Conservation (phyloP, 805 yeast species). For the Hagleromyces aurorensis region DNA sequence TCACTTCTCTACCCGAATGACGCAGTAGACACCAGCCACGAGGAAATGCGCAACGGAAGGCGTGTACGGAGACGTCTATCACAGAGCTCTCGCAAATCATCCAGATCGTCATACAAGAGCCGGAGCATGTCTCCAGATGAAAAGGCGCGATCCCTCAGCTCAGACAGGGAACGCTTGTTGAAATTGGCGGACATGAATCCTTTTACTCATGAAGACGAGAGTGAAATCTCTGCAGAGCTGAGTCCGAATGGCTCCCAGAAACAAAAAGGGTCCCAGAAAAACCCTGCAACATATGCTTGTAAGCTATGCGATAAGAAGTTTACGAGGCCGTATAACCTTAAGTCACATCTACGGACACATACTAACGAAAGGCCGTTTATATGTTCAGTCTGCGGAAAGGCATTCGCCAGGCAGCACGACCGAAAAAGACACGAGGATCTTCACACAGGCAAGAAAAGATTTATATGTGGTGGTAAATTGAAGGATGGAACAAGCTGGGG, state of each 20-base stretch:
- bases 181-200: slow-evolving; percentile 24
- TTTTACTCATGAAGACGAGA: slow-evolving; percentile 11
- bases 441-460: slow-evolving; percentile 70
- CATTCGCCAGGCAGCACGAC: slow-evolving; percentile 76
- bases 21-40: slow-evolving; percentile 8
- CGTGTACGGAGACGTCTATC: slow-evolving; percentile 18
- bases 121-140: slow-evolving; percentile 21
- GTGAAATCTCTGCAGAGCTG: slow-evolving; percentile 14
- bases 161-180: slow-evolving; percentile 25
- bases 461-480: slow-evolving; percentile 59
- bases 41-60: slow-evolving; percentile 26
- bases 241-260: no score
- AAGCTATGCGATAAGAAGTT: slow-evolving; percentile 77
- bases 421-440: slow-evolving; percentile 67
- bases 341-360: slow-evolving; percentile 87
- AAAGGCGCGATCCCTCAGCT: slow-evolving; percentile 27
- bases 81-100: slow-evolving; percentile 11
- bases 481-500: slow-evolving; percentile 64
- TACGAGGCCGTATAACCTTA: slow-evolving; percentile 87
- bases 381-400: slow-evolving; percentile 69
- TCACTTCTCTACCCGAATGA: slow-evolving; percentile 8
- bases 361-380: slow-evolving; percentile 75
- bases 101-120: slow-evolving; percentile 12
- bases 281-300: slow-evolving; percentile 44
- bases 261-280: slow-evolving; percentile 16